Conservation (phyloP, 2,329 filamentous ascomycete species). For the Exophiala alcalophila region DNA sequence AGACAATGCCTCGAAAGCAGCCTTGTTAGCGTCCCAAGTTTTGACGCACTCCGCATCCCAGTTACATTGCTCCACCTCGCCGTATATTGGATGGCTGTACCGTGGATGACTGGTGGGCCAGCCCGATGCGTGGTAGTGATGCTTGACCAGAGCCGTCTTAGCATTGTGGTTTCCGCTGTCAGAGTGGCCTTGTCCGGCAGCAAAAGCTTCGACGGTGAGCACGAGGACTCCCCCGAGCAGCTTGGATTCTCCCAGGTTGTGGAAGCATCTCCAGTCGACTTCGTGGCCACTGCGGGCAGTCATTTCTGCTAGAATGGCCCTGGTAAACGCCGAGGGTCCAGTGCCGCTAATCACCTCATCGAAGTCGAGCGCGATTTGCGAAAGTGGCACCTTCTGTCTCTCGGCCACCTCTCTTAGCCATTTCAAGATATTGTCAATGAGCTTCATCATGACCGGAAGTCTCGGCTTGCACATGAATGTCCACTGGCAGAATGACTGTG, state of each 20-base stretch:
- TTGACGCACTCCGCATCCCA: slow-evolving; percentile 64
- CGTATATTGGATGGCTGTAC: slow-evolving; percentile 65
- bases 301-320: slow-evolving; percentile 65
- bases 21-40: slow-evolving; percentile 64
- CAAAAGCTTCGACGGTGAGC: slow-evolving; percentile 68
- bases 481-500: slow-evolving; percentile 71
- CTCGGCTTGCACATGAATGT: slow-evolving; percentile 68
- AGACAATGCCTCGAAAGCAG: slow-evolving; percentile 57
- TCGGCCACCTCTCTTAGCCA: slow-evolving; percentile 62
- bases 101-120: slow-evolving; percentile 67
- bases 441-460: slow-evolving; percentile 64
- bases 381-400: slow-evolving; percentile 58
- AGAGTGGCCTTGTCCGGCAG: slow-evolving; percentile 69
- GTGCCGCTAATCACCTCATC: slow-evolving; percentile 72
- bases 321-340: slow-evolving; percentile 67
- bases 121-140: slow-evolving; percentile 71
- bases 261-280: slow-evolving; percentile 63
- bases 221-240: slow-evolving; percentile 64
- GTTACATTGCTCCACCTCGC: slow-evolving; percentile 68
- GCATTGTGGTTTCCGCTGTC: slow-evolving; percentile 69
- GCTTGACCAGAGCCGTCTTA: slow-evolving; percentile 64
- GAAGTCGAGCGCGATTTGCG: slow-evolving; percentile 64
- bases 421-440: slow-evolving; percentile 65
- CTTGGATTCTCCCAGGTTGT: slow-evolving; percentile 64
- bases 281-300: slow-evolving; percentile 45